Evolutionary conservation across 1,284 basidiomycete species (phyloP), one percentile per base, ranked within the genome.

Genomic region (Ganoderma lucidum): DNA sequence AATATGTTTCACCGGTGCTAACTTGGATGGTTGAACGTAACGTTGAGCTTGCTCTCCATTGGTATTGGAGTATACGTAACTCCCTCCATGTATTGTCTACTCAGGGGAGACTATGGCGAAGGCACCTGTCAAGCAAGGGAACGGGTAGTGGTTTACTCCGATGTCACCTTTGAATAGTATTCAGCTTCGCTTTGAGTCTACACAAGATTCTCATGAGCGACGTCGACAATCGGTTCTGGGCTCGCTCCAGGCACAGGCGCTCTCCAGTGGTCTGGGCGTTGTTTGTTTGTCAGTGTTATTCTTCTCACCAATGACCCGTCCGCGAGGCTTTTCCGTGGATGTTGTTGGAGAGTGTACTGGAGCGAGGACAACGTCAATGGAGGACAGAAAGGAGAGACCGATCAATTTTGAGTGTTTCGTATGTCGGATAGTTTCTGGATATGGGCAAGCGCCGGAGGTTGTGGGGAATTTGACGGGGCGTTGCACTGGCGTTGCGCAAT

Each of bases 231-330:
- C 55, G 6, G 55, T 37, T 58, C 55, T 19, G 39, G 56, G 35
- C 35, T 59, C 30, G 56, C 56, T 39, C 56, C 56, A 59, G 56
- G 56, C 56, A 59, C 56, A 2, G 55, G 56, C 56, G 56, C 56
- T 59, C 35, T 35, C 56, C n/a, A 17, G 3, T 23, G 37, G 3
- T 39, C 56, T 19, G n/a, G 37, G n/a, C 56, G 9, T 19, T 35
- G 19, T 39, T 39, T 35, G 56, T 59, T 59, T 59, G 56, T 59
- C 56, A 39, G 56, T 35, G 19, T 12, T n/a, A 39, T 32, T 6
- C 19, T 39, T 10, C 35, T 58, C 56, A 6, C 17, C 6, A 23
- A 19, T 35, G 30, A 15, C 2, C 39, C 12, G 39, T 41, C 35
- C 35, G 35, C 35, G 35, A 35, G 35, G 35, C 35, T 35, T 8